A percentile compares a stretch with the other conserved stretches of the same genome.
Conservation (phyloP, 352 stramenopile species). For the Globisporangium middletonii region DNA sequence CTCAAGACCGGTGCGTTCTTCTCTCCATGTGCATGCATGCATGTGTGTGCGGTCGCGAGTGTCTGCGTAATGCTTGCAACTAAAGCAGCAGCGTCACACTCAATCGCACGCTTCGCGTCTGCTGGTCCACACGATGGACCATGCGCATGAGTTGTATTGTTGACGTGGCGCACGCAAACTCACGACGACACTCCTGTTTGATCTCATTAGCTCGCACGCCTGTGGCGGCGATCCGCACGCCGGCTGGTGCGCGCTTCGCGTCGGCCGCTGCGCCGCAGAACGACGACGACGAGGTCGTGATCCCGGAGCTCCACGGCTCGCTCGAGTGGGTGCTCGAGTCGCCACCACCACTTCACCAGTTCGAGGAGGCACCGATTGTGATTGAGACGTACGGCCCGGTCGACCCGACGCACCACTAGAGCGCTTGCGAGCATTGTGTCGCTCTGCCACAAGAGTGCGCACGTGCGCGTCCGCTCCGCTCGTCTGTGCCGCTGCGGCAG, state of each 20-base stretch:
- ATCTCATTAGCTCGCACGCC: constrained; percentile 36
- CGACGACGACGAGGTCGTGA: constrained; percentile 71
- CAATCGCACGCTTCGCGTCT: background rate
- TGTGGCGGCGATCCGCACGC: constrained; percentile 36
- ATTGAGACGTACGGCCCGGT: constrained; percentile 85
- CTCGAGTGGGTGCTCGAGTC: constrained; percentile 83
- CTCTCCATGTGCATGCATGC: background rate
- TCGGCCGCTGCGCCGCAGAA: constrained; percentile 46
- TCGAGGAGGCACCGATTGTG: constrained; percentile 83
- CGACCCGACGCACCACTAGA: constrained; percentile 78
- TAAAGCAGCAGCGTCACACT: background rate
- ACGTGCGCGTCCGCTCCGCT: background rate
- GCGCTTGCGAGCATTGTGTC: background rate
- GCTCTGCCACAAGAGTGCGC: background rate
- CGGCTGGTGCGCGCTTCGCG: constrained; percentile 38
- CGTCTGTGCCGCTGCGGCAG: background rate
- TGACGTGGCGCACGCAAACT: constrained; percentile 3
- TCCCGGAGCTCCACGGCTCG: constrained; percentile 76
- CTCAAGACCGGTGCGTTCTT: constrained; percentile 69
- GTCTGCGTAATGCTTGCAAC: too few relatives aligned
- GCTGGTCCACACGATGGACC: background rate
- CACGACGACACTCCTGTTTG: too few relatives aligned
- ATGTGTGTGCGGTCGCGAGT: too few relatives aligned
- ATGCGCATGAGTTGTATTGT: constrained; percentile 6
- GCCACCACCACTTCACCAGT: constrained; percentile 86